Evolutionary conservation across 2,329 filamentous ascomycete genomes (phyloP), one percentile per base, ranked within the genome.

Genomic region (Rhytidhysteron rufulum): DNA sequence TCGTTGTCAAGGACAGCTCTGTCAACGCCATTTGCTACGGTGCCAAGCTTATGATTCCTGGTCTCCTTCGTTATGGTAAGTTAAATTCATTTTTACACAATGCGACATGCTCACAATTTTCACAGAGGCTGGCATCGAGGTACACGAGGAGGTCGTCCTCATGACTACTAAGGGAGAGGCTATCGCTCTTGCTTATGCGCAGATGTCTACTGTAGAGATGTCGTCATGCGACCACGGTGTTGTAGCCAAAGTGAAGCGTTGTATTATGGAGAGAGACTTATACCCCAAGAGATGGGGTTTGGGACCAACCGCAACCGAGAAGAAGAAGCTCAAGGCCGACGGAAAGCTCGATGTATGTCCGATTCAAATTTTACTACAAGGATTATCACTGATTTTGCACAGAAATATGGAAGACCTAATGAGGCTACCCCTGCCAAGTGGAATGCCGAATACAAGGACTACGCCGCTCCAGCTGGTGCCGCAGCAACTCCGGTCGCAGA

Each of bases 131-230:
- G 87, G 80, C 48, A 95, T 97, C 64, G 89, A 97, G 69, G 82
- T 93, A 48, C 84, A 95, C 65, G 93, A 98, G 68, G 93, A 98
- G 72, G 84, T 97, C 60, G 89, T 98, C 27, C 76, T 98, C 45
- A 97, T 98, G 85, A 97, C 93, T 42, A 97, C 93, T 61, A 98
- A 98, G 80, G 93, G 93, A 59, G 93, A 98, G 74, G 93, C 93
- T 32, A 96, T 98, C 61, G 93, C 93, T 44, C 80, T 98, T 47
- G 93, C 86, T 58, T 95, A 96, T 59, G 89, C 93, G 15, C 88
- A 95, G 69, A 98, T 98, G 93, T 95, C 89, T 29, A 95, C 90
- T 3, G 89, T 96, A 35, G 93, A 97, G 73, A 87, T 98, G 70
- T 88, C 88, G 21, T 91, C 89, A 24, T 97, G 93, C 70, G 90